Base-by-base conservation (phyloP, 2,329 filamentous ascomycete genomes). In the Xylaria sp. region DNA sequence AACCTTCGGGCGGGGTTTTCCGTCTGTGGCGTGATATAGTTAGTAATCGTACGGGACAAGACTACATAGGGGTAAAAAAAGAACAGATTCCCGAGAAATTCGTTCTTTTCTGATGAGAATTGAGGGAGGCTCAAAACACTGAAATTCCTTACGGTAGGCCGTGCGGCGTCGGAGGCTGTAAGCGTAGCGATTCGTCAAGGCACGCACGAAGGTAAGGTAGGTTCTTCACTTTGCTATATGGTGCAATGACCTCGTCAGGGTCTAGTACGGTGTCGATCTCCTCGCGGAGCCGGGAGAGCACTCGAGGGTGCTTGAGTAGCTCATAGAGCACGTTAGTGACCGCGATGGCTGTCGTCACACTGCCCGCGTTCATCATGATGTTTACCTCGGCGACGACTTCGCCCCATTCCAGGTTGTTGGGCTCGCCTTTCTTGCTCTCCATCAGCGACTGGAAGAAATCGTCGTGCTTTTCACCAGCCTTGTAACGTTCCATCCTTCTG, bases 311-410 rank as follows among this genome's bases (percentile, higher is more conserved):
- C 9, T 57, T 63, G 40, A 63, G 60, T n/a, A 63, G 40, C 51
- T 57, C 38, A 57, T 63, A 63, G n/a, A 63, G 60, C 28, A 48
- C 40, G 20, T 63, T 63, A 7, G 60, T 63, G n/a, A 63, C 6
- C 2, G 60, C 60, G 28, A 63, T 63, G 9, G 60, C 60, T 3
- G 60, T 63, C 3, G 60, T 63, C 28, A 63, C 60, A 20, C 60
- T 63, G 10, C 60, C 60, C 11, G 60, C 60, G 20, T 63, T 63
- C 60, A 63, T 63, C 60, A 63, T 63, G 10, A 63, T 63, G 5
- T 63, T 63, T 31, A 63, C 31, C 36, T 63, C 60, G 7, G 60
- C 60, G 9, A 56, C 49, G 28, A 63, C 60, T 7, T 63, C 60
- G 3, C 60, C 60, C 60, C 60, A 63, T 13, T 28, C 28, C 2